phyloP scores from a whole-genome alignment of 202 grass and related monocot species.

The Zoysia matrella region DNA sequence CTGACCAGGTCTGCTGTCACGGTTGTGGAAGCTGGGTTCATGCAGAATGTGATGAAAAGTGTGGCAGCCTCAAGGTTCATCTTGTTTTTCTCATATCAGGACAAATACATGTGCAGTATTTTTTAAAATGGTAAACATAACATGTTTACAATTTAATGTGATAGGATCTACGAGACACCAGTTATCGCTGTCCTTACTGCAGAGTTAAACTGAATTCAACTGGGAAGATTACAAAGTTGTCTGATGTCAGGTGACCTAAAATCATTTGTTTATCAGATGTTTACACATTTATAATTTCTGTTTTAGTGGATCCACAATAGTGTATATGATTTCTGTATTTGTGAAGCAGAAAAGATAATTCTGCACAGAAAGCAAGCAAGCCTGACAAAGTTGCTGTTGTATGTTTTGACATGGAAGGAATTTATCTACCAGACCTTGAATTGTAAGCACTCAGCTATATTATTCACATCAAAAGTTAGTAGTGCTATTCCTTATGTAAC shows the following conservation, averaged over 20 bases:
- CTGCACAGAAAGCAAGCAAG: constrained; percentile 46
- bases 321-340: constrained; percentile 21
- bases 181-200: constrained; percentile 77
- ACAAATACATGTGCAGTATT: background rate
- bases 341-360: constrained; percentile 51
- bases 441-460: constrained; percentile 63
- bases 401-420: constrained; percentile 93
- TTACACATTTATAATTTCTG: constrained; percentile 33
- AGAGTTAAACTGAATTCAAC: constrained; percentile 57
- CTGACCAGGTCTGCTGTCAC: constrained; percentile 77
- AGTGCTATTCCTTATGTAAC: background rate
- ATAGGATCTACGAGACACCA: constrained; percentile 68
- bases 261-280: constrained; percentile 19
- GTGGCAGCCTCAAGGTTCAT: constrained; percentile 63
- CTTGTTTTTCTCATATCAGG: constrained; percentile 25
- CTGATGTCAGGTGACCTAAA: constrained; percentile 61
- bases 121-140: constrained; percentile 37
- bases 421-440: constrained; percentile 81
- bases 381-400: constrained; percentile 65
- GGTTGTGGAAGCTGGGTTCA: constrained; percentile 84
- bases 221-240: constrained; percentile 57
- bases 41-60: constrained; percentile 76
- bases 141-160: constrained; percentile 44
- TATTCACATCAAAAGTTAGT: constrained; percentile 13
- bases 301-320: constrained; percentile 35